Base-by-base conservation (phyloP, 805 yeast genomes). In the Nakazawaea pomicola region DNA sequence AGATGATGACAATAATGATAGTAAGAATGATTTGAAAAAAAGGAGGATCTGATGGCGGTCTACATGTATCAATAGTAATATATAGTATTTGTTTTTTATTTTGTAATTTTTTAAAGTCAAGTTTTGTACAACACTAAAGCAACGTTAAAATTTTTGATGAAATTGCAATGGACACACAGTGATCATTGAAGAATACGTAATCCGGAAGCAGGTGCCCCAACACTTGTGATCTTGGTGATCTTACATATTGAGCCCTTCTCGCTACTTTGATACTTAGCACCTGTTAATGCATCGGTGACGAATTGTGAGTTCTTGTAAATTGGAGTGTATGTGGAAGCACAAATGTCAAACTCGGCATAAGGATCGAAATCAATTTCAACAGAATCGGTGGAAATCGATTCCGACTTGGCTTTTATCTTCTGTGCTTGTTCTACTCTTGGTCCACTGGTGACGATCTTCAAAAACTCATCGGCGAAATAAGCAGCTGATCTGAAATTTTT, bases 151-250 rank as follows among this genome's bases (percentile, higher is more conserved):
- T 14, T n/a, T 33, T 19, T 10, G 29, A 21, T 17, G 12, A 11
- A n/a, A 19, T 18, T 14, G 27, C 25, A 17, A 28, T 16, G n/a
- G 10, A 18, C 9, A 7, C n/a, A 12, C 23, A n/a, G 8, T 9
- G 19, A 30, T 37, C 41, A 56, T 20, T 51, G 55, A 42, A 57
- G 44, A 16, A 76, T 70, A 48, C 95, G 79, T 55, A 91, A 72
- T 17, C 98, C 98, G 10, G 96, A 83, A 9, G 95, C 93, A 15
- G 93, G 86, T 12, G 91, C 88, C 15, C 99, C 99, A 49, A 93
- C 78, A 40, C 72, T 67, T 4, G 96, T 83, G 46, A 95, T 68
- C 38, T 71, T 61, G 1, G 97, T 84, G 47, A 93, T 79, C 37
- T 65, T 66, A 64, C 95, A 91, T 28, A 87, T 55, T 52, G 77